A percentile compares a stretch with the other conserved stretches of the same genome.
These are phyloP conservation scores for Gloeopeniophorella convolvens DNA, from an alignment of 768 basidiomycete species.

Conservation along the genomic window DNA sequence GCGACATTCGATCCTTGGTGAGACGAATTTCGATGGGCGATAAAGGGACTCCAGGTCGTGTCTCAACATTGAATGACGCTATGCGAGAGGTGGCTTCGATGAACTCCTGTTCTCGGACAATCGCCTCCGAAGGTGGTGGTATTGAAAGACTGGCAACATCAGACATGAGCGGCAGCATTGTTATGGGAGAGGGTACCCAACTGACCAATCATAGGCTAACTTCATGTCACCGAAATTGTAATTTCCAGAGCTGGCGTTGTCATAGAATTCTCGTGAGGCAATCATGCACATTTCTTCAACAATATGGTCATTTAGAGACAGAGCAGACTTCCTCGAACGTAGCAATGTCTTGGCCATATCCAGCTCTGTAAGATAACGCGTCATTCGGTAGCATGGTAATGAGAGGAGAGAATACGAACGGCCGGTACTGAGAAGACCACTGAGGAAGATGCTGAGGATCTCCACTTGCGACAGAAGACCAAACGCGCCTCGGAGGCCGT, in stretches of 20 bases:
- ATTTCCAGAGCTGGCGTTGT: slow-evolving; percentile 89
- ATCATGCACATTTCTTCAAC: slow-evolving; percentile 77
- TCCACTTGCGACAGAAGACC: slow-evolving; percentile 67
- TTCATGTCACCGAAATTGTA: slow-evolving; percentile 95
- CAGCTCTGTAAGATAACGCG: slow-evolving; percentile 41
- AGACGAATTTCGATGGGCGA: slow-evolving; percentile 92
- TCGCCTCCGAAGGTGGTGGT: slow-evolving; percentile 52
- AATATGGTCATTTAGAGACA: slow-evolving; percentile 41
- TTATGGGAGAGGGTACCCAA: not conserved
- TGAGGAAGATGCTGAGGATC: slow-evolving; percentile 75
- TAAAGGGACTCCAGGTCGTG: slow-evolving; percentile 68
- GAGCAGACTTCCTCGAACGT: slow-evolving; percentile 36
- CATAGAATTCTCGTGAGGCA: slow-evolving; percentile 86
- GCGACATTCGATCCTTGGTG: slow-evolving; percentile 78
- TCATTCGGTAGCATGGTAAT: not conserved
- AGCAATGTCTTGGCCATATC: slow-evolving; percentile 61
- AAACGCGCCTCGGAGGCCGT: slow-evolving; percentile 68
- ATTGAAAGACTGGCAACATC: slow-evolving; percentile 59
- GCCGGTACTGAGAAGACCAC: slow-evolving; percentile 78
- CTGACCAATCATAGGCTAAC: slow-evolving; percentile 90
- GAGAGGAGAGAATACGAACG: slow-evolving; percentile 50
- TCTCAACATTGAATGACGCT: slow-evolving; percentile 82
- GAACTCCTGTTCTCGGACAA: slow-evolving; percentile 76
- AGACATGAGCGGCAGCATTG: not conserved
- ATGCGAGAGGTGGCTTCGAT: slow-evolving; percentile 97